phyloP scores from a whole-genome alignment of 805 yeast genomes.

The Barnettozyma salicaria region DNA sequence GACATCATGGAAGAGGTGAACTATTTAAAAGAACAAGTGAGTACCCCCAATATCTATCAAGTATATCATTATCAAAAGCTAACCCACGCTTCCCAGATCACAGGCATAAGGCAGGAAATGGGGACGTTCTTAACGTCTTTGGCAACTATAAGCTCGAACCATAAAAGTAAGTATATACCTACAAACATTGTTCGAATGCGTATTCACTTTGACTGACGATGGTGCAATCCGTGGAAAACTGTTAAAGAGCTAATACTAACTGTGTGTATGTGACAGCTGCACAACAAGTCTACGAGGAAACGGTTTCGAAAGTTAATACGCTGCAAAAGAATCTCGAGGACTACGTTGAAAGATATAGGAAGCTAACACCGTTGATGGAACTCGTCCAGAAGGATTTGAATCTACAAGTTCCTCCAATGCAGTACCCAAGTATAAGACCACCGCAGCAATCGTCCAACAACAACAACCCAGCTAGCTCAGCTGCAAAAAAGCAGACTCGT shows the following conservation, averaged over 20 bases:
- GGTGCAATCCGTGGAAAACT: no score
- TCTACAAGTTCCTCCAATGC: conserved; percentile 53
- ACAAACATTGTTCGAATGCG: no score
- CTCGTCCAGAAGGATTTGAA: conserved; percentile 41
- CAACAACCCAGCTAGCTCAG: conserved; percentile 4
- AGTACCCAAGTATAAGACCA: conserved; percentile 66
- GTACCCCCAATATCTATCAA: conserved; percentile 5
- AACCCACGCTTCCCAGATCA: conserved; percentile 16
- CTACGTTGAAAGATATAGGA: conserved; percentile 41
- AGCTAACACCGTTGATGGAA: conserved; percentile 41
- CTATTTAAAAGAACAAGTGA: conserved; percentile 27
- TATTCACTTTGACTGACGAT: no score
- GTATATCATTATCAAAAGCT: background rate
- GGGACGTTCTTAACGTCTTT: conserved; percentile 30
- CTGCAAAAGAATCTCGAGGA: conserved; percentile 37
- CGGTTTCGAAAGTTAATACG: conserved; percentile 28
- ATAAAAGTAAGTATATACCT: conserved; percentile 19
- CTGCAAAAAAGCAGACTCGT: conserved; percentile 14
- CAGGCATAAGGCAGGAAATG: conserved; percentile 36
- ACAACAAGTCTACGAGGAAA: conserved; percentile 27
- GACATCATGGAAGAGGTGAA: conserved; percentile 33
- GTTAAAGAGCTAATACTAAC: background rate
- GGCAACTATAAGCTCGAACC: conserved; percentile 34
- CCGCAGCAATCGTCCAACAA: conserved; percentile 5
- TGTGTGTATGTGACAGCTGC: conserved; percentile 13